A percentile compares a stretch with the other conserved stretches of the same genome.
These are phyloP conservation scores for Termitomyces sp. DNA, from an alignment of 768 basidiomycete genomes.

Conservation along the genomic window DNA sequence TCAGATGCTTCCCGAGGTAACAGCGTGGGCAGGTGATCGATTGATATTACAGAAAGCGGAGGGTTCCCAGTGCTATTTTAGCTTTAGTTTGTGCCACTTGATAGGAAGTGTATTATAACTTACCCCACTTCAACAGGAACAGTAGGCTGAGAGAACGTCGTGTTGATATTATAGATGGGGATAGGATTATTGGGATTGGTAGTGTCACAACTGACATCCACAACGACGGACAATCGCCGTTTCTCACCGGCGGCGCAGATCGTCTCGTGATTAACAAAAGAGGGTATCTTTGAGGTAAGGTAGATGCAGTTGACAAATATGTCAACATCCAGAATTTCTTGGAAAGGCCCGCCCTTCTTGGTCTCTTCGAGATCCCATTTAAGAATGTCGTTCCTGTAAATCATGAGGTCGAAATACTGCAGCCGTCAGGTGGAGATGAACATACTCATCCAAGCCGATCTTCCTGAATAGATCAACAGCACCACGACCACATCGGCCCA, in stretches of 20 bases:
- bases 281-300: slow-evolving; percentile 76
- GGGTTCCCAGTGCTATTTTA: slow-evolving; percentile 51
- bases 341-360: slow-evolving; percentile 92
- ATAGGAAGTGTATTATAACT: slow-evolving; percentile 23
- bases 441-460: slow-evolving; percentile 91
- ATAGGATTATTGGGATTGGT: slow-evolving; percentile 98
- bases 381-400: slow-evolving; percentile 75
- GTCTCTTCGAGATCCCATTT: slow-evolving; percentile 99
- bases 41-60: slow-evolving; percentile 81
- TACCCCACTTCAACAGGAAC: slow-evolving; percentile 80
- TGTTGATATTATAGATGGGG: slow-evolving; percentile 91
- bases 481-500: slow-evolving; percentile 91
- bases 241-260: slow-evolving; percentile 65
- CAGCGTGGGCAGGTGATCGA: slow-evolving; percentile 94
- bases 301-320: slow-evolving; percentile 99
- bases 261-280: slow-evolving; percentile 71
- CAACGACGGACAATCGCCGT: slow-evolving; percentile 74
- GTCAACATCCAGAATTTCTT: slow-evolving; percentile 93
- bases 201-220: slow-evolving; percentile 98
- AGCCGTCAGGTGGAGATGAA: slow-evolving; percentile 12
- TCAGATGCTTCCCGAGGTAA: slow-evolving; percentile 96
- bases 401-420: not conserved
- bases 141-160: slow-evolving; percentile 89
- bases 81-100: not conserved
- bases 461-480: slow-evolving; percentile 95